Percentiles rank a stretch among this genome's conserved stretches.
phyloP scores from a whole-genome alignment of 2,329 filamentous ascomycete genomes.

The Phyllosticta citrichinensis region DNA sequence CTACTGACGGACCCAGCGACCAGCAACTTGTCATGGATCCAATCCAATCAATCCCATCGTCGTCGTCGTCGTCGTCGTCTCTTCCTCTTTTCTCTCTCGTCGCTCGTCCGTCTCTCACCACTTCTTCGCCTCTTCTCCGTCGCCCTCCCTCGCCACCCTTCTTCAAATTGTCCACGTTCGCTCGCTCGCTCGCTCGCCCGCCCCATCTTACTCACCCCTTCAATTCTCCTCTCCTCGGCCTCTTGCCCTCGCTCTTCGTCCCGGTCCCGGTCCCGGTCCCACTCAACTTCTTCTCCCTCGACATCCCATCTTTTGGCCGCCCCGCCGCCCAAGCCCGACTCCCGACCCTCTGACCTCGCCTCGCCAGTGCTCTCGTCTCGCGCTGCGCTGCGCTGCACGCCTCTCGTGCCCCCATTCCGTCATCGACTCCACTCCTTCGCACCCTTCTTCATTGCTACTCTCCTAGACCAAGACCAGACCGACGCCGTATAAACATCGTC shows the following conservation, averaged over 20 bases:
- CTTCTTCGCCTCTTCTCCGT: neutral
- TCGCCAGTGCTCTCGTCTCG: slow-evolving; percentile 1
- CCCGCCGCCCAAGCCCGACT: neutral
- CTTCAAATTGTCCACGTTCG: slow-evolving; percentile 3
- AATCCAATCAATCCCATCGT: neutral
- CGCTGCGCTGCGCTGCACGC: neutral
- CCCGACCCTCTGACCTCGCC: too few species aligned
- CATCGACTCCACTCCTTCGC: neutral
- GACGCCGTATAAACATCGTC: neutral
- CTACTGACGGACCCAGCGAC: neutral
- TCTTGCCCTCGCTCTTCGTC: neutral
- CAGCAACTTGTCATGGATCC: neutral
- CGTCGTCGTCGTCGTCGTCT: neutral
- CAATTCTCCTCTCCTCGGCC: neutral
- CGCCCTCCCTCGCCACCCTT: neutral
- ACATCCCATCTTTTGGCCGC: neutral
- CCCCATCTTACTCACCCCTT: neutral
- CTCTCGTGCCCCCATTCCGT: slow-evolving; percentile 1
- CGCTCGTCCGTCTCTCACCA: neutral
- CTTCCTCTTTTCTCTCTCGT: neutral
- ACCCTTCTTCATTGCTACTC: neutral
- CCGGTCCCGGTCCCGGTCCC: slow-evolving; percentile 1
- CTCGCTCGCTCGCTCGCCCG: slow-evolving; percentile 9
- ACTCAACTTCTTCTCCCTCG: neutral
- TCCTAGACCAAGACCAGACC: neutral